Conservation (phyloP, 768 basidiomycete genomes). For the Lentinula sp. region DNA sequence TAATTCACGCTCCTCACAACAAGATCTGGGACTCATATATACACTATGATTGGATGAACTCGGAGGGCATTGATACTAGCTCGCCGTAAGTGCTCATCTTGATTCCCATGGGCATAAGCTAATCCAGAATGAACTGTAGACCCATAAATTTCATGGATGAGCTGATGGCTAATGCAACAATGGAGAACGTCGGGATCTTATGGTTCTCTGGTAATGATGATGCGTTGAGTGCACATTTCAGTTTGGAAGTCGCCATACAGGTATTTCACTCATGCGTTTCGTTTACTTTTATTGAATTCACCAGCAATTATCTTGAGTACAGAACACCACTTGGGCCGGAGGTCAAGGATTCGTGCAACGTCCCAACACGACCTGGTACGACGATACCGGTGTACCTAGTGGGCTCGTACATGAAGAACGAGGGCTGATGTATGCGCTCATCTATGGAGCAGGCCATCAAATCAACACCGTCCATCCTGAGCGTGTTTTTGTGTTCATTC, state of each 20-base stretch:
- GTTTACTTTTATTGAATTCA: conserved; percentile 32
- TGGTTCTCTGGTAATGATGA: conserved; percentile 70
- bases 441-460: conserved; percentile 12
- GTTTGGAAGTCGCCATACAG: conserved; percentile 62
- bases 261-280: conserved; percentile 28
- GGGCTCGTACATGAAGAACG: conserved; percentile 52
- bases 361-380: conserved; percentile 41
- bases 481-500: conserved; percentile 3
- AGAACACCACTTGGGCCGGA: conserved; percentile 54
- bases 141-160: conserved; percentile 60
- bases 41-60: not conserved
- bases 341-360: conserved; percentile 44
- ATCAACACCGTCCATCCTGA: conserved; percentile 12
- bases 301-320: not conserved
- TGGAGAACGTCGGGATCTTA: conserved; percentile 43
- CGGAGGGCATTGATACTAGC: not conserved
- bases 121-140: conserved; percentile 20
- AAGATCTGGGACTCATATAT: conserved; percentile 11
- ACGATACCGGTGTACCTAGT: conserved; percentile 34
- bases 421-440: conserved; percentile 25
- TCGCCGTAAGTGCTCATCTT: conserved; percentile 11
- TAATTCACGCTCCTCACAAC: conserved; percentile 62
- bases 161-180: conserved; percentile 59
- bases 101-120: not conserved
- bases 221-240: conserved; percentile 53